Evolutionary conservation across 192 early-diverging fungal genomes (phyloP).

Genomic region (Backusella australiensis): DNA sequence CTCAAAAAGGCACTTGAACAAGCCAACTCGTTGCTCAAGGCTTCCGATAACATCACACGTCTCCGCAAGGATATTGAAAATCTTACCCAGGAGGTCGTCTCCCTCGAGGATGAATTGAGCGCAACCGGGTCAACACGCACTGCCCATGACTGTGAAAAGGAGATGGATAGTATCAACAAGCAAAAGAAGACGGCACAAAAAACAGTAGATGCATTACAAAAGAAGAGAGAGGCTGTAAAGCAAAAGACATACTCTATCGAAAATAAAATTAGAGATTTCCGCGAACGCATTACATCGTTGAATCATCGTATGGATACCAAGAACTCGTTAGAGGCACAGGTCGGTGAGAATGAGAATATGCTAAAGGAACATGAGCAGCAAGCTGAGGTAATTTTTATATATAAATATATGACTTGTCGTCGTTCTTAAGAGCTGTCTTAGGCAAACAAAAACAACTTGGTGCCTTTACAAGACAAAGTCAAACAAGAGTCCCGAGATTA

Average conservation of each 20-base stretch:
- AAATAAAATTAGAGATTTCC: conserved; percentile 28
- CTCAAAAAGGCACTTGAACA: neutral
- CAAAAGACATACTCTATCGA: conserved; percentile 38
- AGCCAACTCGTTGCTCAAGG: neutral
- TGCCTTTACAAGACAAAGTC: neutral
- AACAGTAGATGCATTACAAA: conserved; percentile 35
- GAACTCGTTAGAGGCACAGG: neutral
- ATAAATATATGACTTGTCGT: neutral
- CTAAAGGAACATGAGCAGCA: neutral
- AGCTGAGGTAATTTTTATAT: neutral
- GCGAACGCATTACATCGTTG: neutral
- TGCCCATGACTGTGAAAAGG: conserved; percentile 62
- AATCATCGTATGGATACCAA: neutral
- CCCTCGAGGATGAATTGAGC: conserved; percentile 45
- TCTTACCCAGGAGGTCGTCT: conserved; percentile 46
- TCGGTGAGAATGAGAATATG: neutral
- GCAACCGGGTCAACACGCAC: conserved; percentile 62
- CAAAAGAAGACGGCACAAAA: conserved; percentile 40
- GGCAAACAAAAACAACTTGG: neutral
- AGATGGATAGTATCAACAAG: conserved; percentile 45
- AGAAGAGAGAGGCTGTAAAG: conserved; percentile 39
- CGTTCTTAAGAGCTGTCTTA: neutral
- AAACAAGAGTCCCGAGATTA: neutral
- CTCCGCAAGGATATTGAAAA: conserved; percentile 38
- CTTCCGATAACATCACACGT: conserved; percentile 35